phyloP scores from a whole-genome alignment of 345 rosid genomes.

The Physaria fendleri region DNA sequence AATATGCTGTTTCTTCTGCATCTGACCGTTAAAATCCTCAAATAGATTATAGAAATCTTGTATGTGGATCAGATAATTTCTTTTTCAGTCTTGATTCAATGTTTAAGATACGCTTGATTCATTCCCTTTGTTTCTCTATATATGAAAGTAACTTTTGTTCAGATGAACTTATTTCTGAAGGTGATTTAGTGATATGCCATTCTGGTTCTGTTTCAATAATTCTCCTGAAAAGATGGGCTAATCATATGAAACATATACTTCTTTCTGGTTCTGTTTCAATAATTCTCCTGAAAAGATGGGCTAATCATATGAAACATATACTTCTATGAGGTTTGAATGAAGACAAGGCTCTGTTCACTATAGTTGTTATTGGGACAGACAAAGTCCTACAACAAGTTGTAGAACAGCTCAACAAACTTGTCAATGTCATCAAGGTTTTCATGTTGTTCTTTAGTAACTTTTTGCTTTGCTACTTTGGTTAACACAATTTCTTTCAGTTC shows the following conservation, averaged over 20 bases:
- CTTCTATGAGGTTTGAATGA: slow-evolving; percentile 36
- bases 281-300: neutral
- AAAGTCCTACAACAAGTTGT: slow-evolving; percentile 76
- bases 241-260: neutral
- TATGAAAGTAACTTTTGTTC: neutral
- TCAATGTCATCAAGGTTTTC: slow-evolving; percentile 80
- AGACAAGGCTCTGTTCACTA: slow-evolving; percentile 89
- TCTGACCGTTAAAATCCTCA: neutral
- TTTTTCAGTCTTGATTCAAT: neutral
- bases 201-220: neutral
- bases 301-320: neutral
- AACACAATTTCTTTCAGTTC: neutral
- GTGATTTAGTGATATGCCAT: neutral
- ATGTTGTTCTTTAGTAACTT: neutral
- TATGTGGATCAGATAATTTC: neutral
- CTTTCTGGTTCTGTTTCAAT: neutral
- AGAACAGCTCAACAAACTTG: slow-evolving; percentile 95
- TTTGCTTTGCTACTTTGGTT: neutral
- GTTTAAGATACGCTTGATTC: neutral
- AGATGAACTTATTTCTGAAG: neutral
- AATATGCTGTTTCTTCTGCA: neutral
- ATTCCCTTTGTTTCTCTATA: neutral
- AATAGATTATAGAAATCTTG: neutral
- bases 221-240: neutral
- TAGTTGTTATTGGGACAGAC: slow-evolving; percentile 85